A percentile compares a stretch with the other conserved stretches of the same genome.
Evolutionary conservation across 164 flowering plant genomes (phyloP).

Genomic region (Sextonia rubra): DNA sequence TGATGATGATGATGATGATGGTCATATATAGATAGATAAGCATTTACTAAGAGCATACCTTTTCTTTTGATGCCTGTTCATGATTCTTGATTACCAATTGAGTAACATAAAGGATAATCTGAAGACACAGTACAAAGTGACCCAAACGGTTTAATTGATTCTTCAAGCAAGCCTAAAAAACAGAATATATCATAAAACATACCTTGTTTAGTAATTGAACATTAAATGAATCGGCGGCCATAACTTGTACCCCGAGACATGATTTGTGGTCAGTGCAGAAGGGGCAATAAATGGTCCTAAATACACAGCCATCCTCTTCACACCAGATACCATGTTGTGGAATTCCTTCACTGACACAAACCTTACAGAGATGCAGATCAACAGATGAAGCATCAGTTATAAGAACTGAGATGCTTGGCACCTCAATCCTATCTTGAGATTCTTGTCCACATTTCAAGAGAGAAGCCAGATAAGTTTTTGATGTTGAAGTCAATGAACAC

Average conservation of each 20-base stretch:
- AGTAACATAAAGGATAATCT: conserved; percentile 55
- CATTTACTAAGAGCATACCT: conserved; percentile 26
- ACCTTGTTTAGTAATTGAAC: conserved; percentile 68
- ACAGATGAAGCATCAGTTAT: conserved; percentile 51
- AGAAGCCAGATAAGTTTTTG: conserved; percentile 53
- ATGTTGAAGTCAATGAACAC: conserved; percentile 46
- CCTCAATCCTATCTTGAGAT: conserved; percentile 10
- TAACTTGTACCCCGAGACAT: conserved; percentile 65
- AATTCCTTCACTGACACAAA: conserved; percentile 17
- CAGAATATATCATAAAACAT: not conserved
- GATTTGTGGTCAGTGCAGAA: conserved; percentile 44
- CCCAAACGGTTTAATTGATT: not conserved
- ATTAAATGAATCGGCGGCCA: conserved; percentile 74
- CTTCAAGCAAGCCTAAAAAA: not conserved
- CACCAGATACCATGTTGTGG: conserved; percentile 61
- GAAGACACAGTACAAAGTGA: conserved; percentile 12
- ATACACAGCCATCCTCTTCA: conserved; percentile 90
- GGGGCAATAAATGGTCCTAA: conserved; percentile 60
- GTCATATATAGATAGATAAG: not conserved
- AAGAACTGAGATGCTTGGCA: conserved; percentile 35
- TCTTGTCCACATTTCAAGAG: conserved; percentile 21
- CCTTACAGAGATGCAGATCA: conserved; percentile 36
- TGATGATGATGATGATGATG: no score
- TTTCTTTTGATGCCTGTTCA: conserved; percentile 25
- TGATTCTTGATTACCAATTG: conserved; percentile 38